Percentiles rank a stretch among this genome's conserved stretches.
Evolutionary conservation across 768 basidiomycete species (phyloP).

Genomic region (Fomitopsis pulvina): DNA sequence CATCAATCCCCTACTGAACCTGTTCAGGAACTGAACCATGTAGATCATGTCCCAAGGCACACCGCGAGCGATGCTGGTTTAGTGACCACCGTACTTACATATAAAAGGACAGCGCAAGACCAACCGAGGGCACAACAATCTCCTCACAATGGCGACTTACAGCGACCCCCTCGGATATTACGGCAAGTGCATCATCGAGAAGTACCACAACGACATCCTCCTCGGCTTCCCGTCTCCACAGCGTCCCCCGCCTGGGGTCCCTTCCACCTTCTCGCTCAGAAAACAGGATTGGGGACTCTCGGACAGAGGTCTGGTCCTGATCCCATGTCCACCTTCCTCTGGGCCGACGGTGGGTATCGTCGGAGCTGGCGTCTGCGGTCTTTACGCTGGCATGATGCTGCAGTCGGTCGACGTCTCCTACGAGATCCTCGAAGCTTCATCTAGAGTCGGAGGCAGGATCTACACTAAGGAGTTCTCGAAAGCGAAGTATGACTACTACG

Average conservation of each 20-base stretch:
- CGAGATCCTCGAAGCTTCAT: slow-evolving; percentile 38
- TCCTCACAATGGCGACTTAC: too few relatives aligned
- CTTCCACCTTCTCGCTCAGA: not conserved
- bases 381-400: slow-evolving; percentile 33
- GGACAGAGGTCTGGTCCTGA: not conserved
- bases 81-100: too few relatives aligned
- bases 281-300: not conserved
- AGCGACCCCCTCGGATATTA: not conserved
- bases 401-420: slow-evolving; percentile 31
- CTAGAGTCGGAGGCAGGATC: slow-evolving; percentile 37
- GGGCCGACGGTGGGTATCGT: not conserved
- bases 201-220: not conserved
- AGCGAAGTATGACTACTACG: slow-evolving; percentile 5
- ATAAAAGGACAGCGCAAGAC: too few relatives aligned
- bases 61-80: too few relatives aligned
- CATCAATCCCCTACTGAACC: too few relatives aligned
- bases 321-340: not conserved
- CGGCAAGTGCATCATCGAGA: not conserved
- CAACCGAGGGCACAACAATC: too few relatives aligned
- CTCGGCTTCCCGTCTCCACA: not conserved
- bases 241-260: not conserved
- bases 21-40: too few relatives aligned
- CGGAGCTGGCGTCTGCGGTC: slow-evolving; percentile 8
- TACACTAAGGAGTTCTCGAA: slow-evolving; percentile 35
- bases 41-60: too few relatives aligned